These are phyloP conservation scores for Turritis glabra DNA, from an alignment of 345 rosid genomes.

Conservation along the genomic window DNA sequence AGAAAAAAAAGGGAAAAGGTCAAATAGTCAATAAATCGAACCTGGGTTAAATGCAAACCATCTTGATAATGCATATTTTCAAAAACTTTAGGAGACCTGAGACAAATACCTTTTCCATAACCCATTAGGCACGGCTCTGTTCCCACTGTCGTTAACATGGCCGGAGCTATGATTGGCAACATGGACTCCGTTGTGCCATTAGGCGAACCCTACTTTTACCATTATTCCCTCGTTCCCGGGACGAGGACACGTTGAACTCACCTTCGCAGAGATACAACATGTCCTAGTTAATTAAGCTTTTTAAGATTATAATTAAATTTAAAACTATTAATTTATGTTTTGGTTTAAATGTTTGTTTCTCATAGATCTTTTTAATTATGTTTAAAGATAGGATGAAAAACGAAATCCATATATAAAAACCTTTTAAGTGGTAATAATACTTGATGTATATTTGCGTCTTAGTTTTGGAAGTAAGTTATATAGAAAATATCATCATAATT, in stretches of 20 bases:
- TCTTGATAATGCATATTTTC: too few species aligned
- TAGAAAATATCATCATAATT: neutral
- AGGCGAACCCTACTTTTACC: neutral
- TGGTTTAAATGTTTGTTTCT: neutral
- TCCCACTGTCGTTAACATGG: neutral
- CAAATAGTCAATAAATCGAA: too few species aligned
- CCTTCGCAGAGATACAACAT: neutral
- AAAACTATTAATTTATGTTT: neutral
- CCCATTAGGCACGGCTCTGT: too few species aligned
- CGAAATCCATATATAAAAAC: neutral
- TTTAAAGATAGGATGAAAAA: neutral
- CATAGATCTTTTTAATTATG: neutral
- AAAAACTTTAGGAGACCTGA: too few species aligned
- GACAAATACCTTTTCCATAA: too few species aligned
- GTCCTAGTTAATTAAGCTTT: neutral
- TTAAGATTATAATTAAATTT: neutral
- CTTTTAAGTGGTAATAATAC: neutral
- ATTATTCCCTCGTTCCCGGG: neutral
- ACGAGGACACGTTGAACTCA: neutral
- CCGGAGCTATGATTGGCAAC: neutral
- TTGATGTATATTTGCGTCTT: neutral
- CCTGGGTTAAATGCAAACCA: too few species aligned
- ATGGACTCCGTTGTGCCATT: conserved; percentile 5
- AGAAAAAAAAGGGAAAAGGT: too few species aligned
- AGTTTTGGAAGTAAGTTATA: neutral